phyloP scores from a whole-genome alignment of 768 basidiomycete species.

The Exsudoporus frostii region DNA sequence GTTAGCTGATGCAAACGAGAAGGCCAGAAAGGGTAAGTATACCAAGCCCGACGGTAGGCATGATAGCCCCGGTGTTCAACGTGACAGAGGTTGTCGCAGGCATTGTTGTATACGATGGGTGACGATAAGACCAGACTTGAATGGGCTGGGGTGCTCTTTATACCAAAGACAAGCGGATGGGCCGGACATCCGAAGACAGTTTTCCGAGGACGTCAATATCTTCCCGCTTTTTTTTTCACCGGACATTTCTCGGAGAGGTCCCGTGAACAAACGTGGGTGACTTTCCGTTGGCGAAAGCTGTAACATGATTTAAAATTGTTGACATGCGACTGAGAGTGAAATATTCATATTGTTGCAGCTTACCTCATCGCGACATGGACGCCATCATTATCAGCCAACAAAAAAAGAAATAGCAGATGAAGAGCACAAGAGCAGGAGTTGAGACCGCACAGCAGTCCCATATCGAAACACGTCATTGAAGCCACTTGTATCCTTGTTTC shows the following conservation, averaged over 20 bases:
- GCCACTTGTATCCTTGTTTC: too few relatives aligned
- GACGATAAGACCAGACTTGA: background rate
- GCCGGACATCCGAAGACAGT: background rate
- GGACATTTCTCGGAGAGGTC: constrained; percentile 2
- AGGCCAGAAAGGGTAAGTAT: background rate
- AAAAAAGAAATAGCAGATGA: too few relatives aligned
- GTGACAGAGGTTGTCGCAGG: constrained; percentile 47
- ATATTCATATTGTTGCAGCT: too few relatives aligned
- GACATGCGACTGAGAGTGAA: too few relatives aligned
- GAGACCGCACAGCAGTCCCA: too few relatives aligned
- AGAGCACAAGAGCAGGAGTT: too few relatives aligned
- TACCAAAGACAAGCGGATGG: background rate
- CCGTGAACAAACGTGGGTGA: too few relatives aligned
- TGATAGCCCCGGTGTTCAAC: constrained; percentile 73
- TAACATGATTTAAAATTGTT: too few relatives aligned
- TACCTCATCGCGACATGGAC: too few relatives aligned
- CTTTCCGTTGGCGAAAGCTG: too few relatives aligned
- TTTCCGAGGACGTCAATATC: background rate
- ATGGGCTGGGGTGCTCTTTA: background rate
- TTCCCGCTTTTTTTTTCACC: background rate
- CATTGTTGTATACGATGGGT: constrained; percentile 25
- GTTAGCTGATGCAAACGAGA: background rate
- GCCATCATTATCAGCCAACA: too few relatives aligned
- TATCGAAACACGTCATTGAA: too few relatives aligned
- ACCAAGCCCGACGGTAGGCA: constrained; percentile 71